These are phyloP conservation scores for Starmera stellimalicola DNA, from an alignment of 1,139 yeast genomes.

Conservation along the genomic window DNA sequence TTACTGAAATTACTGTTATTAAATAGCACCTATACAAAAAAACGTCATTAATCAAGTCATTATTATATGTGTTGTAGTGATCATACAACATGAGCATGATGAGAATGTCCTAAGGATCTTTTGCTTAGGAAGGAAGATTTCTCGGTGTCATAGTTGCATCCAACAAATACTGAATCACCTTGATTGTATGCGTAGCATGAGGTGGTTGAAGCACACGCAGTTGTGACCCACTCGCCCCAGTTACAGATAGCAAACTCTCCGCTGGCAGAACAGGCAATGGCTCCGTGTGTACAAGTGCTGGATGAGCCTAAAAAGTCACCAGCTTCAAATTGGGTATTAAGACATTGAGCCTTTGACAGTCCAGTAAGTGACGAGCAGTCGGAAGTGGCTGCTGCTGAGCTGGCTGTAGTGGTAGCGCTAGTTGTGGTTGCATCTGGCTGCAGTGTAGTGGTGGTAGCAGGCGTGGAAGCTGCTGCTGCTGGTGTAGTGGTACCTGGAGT, in stretches of 20 bases:
- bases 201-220: conserved; percentile 49
- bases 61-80: too few relatives aligned
- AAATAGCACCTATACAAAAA: too few relatives aligned
- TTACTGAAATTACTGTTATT: too few relatives aligned
- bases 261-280: conserved; percentile 35
- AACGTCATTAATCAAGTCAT: too few relatives aligned
- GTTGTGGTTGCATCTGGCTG: conserved; percentile 11
- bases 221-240: conserved; percentile 43
- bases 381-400: conserved; percentile 9
- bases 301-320: conserved; percentile 24
- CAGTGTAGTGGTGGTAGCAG: conserved; percentile 8
- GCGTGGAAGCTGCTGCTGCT: conserved; percentile 3
- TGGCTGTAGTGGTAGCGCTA: conserved; percentile 8
- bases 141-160: conserved; percentile 26
- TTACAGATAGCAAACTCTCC: conserved; percentile 47
- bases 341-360: conserved; percentile 27
- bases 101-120: conserved; percentile 12
- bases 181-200: conserved; percentile 42
- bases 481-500: conserved; percentile 7
- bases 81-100: conserved; percentile 7
- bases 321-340: conserved; percentile 26
- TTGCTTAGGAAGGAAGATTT: conserved; percentile 17
- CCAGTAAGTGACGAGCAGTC: conserved; percentile 29
- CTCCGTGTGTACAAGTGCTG: conserved; percentile 35
- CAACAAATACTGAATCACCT: conserved; percentile 27